Percentiles rank a stretch among this genome's conserved stretches.
phyloP scores from a whole-genome alignment of 169 alveolate genomes.

The Toxoplasma gondii region DNA sequence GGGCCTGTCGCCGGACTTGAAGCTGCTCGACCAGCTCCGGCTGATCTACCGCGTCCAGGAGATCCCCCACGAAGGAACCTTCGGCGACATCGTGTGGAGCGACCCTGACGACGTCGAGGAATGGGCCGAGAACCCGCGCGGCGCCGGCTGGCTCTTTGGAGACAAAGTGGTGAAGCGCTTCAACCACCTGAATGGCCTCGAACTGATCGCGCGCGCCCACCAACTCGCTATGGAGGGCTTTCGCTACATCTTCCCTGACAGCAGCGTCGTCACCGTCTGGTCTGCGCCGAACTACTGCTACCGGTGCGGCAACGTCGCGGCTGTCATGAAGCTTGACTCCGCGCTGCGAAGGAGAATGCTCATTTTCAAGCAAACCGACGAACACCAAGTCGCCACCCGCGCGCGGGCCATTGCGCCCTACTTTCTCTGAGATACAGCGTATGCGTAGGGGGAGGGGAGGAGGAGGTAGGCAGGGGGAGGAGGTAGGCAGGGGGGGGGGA shows the following conservation, averaged over 20 bases:
- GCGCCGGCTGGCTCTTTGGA: constrained; percentile 98
- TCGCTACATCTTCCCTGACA: not conserved
- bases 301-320: constrained; percentile 91
- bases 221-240: constrained; percentile 82
- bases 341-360: not conserved
- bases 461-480: constrained; percentile 1
- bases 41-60: constrained; percentile 80
- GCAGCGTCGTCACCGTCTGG: constrained; percentile 86
- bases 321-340: constrained; percentile 36
- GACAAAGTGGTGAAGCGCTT: constrained; percentile 88
- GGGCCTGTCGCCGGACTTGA: constrained; percentile 95
- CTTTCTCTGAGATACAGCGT: constrained; percentile 4
- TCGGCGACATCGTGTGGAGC: constrained; percentile 95
- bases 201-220: constrained; percentile 94
- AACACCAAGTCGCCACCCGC: not conserved
- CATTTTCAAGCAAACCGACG: constrained; percentile 32
- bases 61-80: constrained; percentile 97
- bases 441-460: not conserved
- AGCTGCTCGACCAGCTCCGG: constrained; percentile 92
- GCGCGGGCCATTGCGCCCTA: constrained; percentile 41
- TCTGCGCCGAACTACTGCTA: too few relatives aligned
- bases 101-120: constrained; percentile 94
- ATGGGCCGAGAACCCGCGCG: constrained; percentile 96
- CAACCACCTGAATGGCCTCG: constrained; percentile 91
- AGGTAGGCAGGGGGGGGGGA: too few relatives aligned